Evolutionary conservation across 306 rosid species (phyloP).

Genomic region (Pachyrhizus erosus): DNA sequence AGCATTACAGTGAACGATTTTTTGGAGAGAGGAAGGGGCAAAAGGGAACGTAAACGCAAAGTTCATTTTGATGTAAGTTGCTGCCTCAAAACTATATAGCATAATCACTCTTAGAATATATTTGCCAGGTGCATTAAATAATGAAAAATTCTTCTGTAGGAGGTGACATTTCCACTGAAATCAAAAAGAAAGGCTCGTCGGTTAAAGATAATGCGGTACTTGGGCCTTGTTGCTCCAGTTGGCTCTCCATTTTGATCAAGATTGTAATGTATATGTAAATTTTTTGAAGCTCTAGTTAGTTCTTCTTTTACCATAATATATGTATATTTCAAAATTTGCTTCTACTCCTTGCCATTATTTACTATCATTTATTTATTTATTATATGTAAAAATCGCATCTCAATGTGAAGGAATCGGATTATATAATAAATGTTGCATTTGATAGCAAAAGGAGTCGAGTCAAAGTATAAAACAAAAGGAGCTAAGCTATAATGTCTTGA

Average conservation of each 20-base stretch:
- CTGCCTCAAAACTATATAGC: not conserved
- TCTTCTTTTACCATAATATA: not conserved
- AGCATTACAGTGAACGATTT: slow-evolving; percentile 45
- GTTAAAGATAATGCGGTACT: slow-evolving; percentile 74
- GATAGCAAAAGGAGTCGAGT: not conserved
- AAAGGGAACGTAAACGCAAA: slow-evolving; percentile 58
- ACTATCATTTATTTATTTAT: not conserved
- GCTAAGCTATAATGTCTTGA: not conserved
- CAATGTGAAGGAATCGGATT: not conserved
- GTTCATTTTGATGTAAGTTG: slow-evolving; percentile 64
- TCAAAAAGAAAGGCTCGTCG: slow-evolving; percentile 59
- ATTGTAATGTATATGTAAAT: not conserved
- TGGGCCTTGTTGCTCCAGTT: slow-evolving; percentile 60
- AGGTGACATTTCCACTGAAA: slow-evolving; percentile 52
- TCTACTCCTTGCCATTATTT: not conserved
- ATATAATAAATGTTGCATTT: not conserved
- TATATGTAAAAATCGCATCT: too few species aligned
- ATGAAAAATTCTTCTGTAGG: slow-evolving; percentile 53
- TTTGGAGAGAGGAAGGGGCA: slow-evolving; percentile 54
- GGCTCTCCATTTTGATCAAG: slow-evolving; percentile 54
- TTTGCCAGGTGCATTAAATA: not conserved
- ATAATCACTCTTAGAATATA: not conserved
- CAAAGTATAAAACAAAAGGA: too few species aligned
- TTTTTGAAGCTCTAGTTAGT: not conserved
- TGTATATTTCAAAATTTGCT: not conserved